Conservation (phyloP, 306 rosid genomes). For the Quercus suber region DNA sequence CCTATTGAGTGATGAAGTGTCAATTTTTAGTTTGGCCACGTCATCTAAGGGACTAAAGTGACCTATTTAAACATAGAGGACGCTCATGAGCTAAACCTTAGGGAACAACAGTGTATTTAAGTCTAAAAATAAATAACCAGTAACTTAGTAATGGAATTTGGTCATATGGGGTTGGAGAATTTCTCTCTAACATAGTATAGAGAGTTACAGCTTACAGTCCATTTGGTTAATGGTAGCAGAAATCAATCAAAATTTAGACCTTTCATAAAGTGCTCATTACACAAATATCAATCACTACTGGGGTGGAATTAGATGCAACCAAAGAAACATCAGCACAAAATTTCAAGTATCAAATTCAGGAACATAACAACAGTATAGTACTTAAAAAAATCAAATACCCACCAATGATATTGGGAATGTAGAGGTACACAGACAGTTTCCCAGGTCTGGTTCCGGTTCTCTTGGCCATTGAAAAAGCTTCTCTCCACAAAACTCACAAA, state of each 20-base stretch:
- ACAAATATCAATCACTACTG: neutral
- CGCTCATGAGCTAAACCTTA: too few relatives aligned
- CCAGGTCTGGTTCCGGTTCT: slow-evolving; percentile 48
- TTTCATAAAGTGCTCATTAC: neutral
- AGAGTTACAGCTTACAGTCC: neutral
- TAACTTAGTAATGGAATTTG: neutral
- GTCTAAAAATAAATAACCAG: neutral
- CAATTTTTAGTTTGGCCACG: too few relatives aligned
- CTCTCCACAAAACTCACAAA: slow-evolving; percentile 22
- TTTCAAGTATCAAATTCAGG: neutral
- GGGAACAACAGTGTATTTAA: too few relatives aligned
- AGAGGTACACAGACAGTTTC: slow-evolving; percentile 77
- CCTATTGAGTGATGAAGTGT: too few relatives aligned
- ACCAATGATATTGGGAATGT: slow-evolving; percentile 91
- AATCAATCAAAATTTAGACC: neutral
- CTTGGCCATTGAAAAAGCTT: slow-evolving; percentile 63
- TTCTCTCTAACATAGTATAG: neutral
- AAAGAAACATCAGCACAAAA: neutral
- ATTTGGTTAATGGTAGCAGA: neutral
- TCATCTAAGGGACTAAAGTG: too few relatives aligned
- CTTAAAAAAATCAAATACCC: slow-evolving; percentile 35
- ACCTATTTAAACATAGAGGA: too few relatives aligned
- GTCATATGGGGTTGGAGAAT: neutral
- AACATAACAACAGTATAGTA: neutral
- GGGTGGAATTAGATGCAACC: neutral